Percentiles rank a stretch among this genome's conserved stretches.
These are phyloP conservation scores for Coniochaeta prunicola DNA, from an alignment of 2,329 filamentous ascomycete species.

Conservation along the genomic window DNA sequence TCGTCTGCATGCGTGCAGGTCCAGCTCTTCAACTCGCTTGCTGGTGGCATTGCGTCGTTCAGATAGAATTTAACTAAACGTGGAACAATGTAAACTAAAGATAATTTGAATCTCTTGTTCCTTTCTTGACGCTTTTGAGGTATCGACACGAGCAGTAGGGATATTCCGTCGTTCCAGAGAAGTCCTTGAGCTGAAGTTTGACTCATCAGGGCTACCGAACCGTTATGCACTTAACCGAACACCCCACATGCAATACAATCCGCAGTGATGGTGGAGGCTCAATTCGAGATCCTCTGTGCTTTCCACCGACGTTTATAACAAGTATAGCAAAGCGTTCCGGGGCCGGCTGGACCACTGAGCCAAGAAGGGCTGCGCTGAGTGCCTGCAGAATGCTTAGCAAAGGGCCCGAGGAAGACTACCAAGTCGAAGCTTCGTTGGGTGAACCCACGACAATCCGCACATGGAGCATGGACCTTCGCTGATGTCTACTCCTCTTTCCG, in stretches of 20 bases:
- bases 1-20: conserved; percentile 27
- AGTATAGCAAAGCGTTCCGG: not conserved
- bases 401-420: not conserved
- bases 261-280: no score
- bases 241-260: not conserved
- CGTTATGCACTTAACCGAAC: not conserved
- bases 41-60: not conserved
- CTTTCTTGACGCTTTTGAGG: not conserved
- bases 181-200: not conserved
- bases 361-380: not conserved
- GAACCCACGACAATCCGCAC: not conserved
- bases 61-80: not conserved
- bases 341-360: not conserved
- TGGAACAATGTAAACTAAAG: not conserved
- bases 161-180: not conserved
- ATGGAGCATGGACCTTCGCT: not conserved
- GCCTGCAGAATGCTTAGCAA: not conserved
- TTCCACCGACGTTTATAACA: not conserved
- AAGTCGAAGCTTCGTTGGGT: not conserved
- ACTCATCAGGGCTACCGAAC: not conserved
- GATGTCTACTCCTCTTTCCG: not conserved
- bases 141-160: not conserved
- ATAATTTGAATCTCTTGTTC: no score
- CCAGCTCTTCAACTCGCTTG: conserved; percentile 30
- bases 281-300: not conserved